Conservation (phyloP, 192 early-diverging fungal genomes). For the Podila epigama region DNA sequence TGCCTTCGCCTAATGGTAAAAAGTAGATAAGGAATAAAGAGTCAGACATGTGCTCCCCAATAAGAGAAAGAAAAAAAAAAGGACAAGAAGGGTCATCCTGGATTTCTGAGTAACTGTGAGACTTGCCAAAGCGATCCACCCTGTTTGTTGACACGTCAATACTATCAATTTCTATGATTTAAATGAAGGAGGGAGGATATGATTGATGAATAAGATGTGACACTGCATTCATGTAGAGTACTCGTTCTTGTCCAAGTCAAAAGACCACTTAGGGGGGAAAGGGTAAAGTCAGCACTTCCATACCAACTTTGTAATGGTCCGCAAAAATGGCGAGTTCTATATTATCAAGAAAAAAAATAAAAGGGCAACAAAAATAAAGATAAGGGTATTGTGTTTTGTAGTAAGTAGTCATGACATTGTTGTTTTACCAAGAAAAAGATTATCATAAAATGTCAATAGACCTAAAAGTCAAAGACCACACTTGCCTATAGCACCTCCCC, state of each 20-base stretch:
- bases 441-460: neutral
- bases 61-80: neutral
- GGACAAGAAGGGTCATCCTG: neutral
- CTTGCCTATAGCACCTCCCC: constrained; percentile 86
- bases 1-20: constrained; percentile 53
- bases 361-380: neutral
- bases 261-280: too few relatives aligned
- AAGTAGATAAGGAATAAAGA: neutral
- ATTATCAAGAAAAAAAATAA: neutral
- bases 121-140: constrained; percentile 77
- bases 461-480: neutral
- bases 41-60: neutral
- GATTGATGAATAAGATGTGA: too few relatives aligned
- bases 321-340: constrained; percentile 80
- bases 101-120: neutral
- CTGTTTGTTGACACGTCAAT: constrained; percentile 75
- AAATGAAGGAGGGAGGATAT: constrained; percentile 1
- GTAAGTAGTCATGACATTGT: too few relatives aligned
- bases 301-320: constrained; percentile 63
- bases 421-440: too few relatives aligned
- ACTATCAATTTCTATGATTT: constrained; percentile 70
- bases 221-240: too few relatives aligned
- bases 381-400: constrained; percentile 1
- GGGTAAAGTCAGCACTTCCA: neutral
- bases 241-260: too few relatives aligned